These are phyloP conservation scores for Lentinula edodes DNA, from an alignment of 768 basidiomycete genomes.

Conservation along the genomic window DNA sequence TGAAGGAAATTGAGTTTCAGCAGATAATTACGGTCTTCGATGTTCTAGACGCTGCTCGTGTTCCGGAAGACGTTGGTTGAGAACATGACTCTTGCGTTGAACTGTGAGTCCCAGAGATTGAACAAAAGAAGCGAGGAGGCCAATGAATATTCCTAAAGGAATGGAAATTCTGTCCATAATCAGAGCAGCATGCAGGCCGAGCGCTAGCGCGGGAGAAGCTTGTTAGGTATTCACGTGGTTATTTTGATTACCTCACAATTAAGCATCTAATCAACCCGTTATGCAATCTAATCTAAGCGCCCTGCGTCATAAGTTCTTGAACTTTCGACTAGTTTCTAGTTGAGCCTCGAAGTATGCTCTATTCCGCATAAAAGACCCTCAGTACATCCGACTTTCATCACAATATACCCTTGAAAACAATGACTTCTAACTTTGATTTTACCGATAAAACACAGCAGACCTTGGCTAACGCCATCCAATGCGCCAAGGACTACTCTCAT, in stretches of 20 bases:
- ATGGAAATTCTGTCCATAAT: slow-evolving; percentile 20
- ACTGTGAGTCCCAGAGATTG: slow-evolving; percentile 89
- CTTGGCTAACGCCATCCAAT: slow-evolving; percentile 65
- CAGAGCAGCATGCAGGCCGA: background rate
- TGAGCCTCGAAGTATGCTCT: background rate
- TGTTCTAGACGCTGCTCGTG: slow-evolving; percentile 63
- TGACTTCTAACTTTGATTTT: slow-evolving; percentile 66
- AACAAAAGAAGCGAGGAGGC: slow-evolving; percentile 80
- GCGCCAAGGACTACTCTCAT: slow-evolving; percentile 81
- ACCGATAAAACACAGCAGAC: slow-evolving; percentile 80
- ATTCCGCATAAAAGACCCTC: background rate
- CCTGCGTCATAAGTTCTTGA: background rate
- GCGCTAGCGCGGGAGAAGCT: background rate
- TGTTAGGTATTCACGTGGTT: background rate
- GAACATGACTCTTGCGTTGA: slow-evolving; percentile 89
- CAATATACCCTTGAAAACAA: slow-evolving; percentile 17
- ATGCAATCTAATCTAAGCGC: background rate
- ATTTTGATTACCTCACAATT: background rate
- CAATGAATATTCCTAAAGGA: slow-evolving; percentile 48
- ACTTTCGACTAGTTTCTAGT: background rate
- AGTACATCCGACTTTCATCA: background rate
- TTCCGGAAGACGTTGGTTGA: slow-evolving; percentile 69
- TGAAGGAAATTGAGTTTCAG: background rate
- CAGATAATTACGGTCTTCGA: slow-evolving; percentile 60
- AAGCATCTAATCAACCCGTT: background rate